phyloP scores from a whole-genome alignment of 169 alveolate species.

The Besnoitia besnoiti region DNA sequence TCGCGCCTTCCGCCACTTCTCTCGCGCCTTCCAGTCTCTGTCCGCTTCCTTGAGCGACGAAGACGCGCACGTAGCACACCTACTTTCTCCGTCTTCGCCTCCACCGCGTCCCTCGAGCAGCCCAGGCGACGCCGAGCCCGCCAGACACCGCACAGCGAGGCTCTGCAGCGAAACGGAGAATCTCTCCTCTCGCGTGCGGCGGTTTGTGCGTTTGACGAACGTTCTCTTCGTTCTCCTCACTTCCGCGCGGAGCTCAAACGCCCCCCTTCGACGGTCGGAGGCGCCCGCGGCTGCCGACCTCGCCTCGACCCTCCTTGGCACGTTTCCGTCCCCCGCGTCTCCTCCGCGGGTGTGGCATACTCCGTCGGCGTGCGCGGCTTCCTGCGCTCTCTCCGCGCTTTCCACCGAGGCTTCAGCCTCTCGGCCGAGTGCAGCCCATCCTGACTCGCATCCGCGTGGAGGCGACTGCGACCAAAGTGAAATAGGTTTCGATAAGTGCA shows the following conservation, averaged over 20 bases:
- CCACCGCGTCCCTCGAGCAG: too few relatives aligned
- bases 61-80: not conserved
- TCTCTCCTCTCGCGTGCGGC: not conserved
- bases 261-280: not conserved
- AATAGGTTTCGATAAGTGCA: too few relatives aligned
- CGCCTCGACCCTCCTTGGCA: not conserved
- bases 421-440: too few relatives aligned
- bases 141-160: too few relatives aligned
- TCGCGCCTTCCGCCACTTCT: not conserved
- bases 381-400: not conserved
- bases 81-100: not conserved
- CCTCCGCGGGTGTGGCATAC: not conserved
- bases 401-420: too few relatives aligned
- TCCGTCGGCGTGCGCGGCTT: not conserved
- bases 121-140: too few relatives aligned
- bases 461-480: too few relatives aligned
- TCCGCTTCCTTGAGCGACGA: not conserved
- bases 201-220: not conserved
- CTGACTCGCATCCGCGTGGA: too few relatives aligned
- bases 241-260: not conserved
- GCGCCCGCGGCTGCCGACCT: not conserved
- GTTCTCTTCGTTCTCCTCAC: conserved; percentile 37
- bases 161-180: too few relatives aligned
- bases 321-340: not conserved
- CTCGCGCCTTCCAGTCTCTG: not conserved